Evolutionary conservation across 2,329 filamentous ascomycete species (phyloP), one percentile per base, ranked within the genome.

Genomic region (Botrytis fragariae): DNA sequence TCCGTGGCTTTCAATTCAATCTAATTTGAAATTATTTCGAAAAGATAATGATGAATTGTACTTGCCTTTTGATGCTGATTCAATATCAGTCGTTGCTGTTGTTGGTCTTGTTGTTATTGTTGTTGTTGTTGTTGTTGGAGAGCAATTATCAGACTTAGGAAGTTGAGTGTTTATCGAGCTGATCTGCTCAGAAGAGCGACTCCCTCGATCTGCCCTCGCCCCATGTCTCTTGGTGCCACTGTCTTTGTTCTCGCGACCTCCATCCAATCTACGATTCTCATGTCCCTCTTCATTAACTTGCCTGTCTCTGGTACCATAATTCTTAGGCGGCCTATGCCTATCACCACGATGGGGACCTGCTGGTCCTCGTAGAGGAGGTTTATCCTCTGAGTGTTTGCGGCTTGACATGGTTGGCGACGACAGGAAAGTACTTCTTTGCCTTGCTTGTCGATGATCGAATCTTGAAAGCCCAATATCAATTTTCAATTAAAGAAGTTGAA

Each of bases 151-250:
- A 42, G 48, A 57, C 14, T 69, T 42, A 35, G 54, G 29, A 44
- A n/a, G 48, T 42, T 69, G 65, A 25, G n/a, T 22, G 16, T 32
- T 69, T 29, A n/a, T 59, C 65, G 32, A 69, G 54, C 48, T 69
- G 35, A 4, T 57, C 65, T 42, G 22, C 65, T 68, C 48, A 32
- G 39, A 42, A 32, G 65, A 68, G 48, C n/a, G 48, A 42, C 25
- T 42, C 18, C 48, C 37, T 57, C 37, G 35, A 42, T 69, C 37
- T 12, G 35, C 18, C 37, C n/a, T 44, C 10, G 57, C 35, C 29
- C 25, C 51, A n/a, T 35, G 42, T 32, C 65, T 69, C 65, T n/a
- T 44, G 14, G 37, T 32, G 5, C n/a, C 65, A 20, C 32, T 57
- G 18, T 57, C 48, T 44, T n/a, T 69, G n/a, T 57, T 62, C 3